Percentiles rank a stretch among this genome's conserved stretches.
These are phyloP conservation scores for Aureobasidium melanogenum DNA, from an alignment of 2,329 filamentous ascomycete species.

Conservation along the genomic window DNA sequence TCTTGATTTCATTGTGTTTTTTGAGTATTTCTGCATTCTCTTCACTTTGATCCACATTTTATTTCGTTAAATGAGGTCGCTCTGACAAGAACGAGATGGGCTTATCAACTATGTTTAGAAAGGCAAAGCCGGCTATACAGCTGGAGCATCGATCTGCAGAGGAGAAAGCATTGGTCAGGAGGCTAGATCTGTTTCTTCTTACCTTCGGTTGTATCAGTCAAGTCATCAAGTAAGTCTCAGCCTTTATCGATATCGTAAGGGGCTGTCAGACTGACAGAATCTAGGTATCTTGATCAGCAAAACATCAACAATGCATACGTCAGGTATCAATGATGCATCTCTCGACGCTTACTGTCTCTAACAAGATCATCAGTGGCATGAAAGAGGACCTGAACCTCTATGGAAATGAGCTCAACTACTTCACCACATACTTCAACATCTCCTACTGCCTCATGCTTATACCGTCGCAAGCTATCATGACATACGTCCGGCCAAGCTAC, in stretches of 20 bases:
- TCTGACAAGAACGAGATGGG: neutral
- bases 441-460: slow-evolving; percentile 33
- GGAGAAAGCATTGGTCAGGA: slow-evolving; percentile 29
- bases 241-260: too few relatives aligned
- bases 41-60: too few relatives aligned
- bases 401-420: slow-evolving; percentile 24
- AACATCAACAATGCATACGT: slow-evolving; percentile 19
- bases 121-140: neutral
- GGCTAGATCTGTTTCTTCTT: slow-evolving; percentile 31
- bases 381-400: slow-evolving; percentile 21
- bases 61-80: too few relatives aligned
- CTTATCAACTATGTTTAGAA: slow-evolving; percentile 2
- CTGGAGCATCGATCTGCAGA: slow-evolving; percentile 20
- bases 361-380: slow-evolving; percentile 17
- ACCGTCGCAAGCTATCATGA: slow-evolving; percentile 33
- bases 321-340: too few relatives aligned
- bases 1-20: neutral
- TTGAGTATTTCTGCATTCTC: neutral
- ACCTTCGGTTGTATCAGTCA: slow-evolving; percentile 34
- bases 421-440: slow-evolving; percentile 33
- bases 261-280: too few relatives aligned
- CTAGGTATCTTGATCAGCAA: slow-evolving; percentile 18
- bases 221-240: slow-evolving; percentile 22
- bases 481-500: slow-evolving; percentile 27
- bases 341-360: too few relatives aligned